These are phyloP conservation scores for Haberlea rhodopensis DNA, from an alignment of 257 asterid genomes.

Conservation along the genomic window DNA sequence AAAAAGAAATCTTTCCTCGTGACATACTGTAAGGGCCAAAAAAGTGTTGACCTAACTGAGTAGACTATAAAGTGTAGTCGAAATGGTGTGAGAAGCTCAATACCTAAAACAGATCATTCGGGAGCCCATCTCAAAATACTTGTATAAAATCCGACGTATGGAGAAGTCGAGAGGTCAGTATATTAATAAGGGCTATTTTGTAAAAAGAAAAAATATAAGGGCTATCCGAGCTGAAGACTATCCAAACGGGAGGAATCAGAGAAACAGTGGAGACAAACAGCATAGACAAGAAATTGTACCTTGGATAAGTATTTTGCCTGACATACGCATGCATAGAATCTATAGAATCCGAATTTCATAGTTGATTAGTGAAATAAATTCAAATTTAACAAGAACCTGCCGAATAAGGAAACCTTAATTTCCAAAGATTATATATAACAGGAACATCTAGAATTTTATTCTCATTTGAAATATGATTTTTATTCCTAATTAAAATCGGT, in stretches of 20 bases:
- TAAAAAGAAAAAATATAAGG: neutral
- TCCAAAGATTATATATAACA: neutral
- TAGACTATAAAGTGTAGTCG: neutral
- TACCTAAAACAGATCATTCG: too few relatives aligned
- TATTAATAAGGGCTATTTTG: neutral
- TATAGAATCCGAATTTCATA: neutral
- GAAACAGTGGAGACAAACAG: neutral
- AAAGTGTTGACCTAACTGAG: neutral
- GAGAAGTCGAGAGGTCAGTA: neutral
- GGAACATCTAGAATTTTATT: neutral
- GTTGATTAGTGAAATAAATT: neutral
- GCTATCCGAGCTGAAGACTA: neutral
- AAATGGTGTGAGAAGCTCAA: neutral
- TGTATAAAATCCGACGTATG: neutral
- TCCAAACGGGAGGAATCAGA: neutral
- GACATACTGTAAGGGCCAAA: neutral
- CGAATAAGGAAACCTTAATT: neutral
- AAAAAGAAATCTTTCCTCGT: neutral
- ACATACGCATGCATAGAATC: neutral
- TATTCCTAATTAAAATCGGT: neutral
- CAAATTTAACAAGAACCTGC: neutral
- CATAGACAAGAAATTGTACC: neutral
- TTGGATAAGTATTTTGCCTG: too few relatives aligned
- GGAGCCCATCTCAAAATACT: too few relatives aligned
- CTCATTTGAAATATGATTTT: neutral